Evolutionary conservation across 148 eudicot genomes (phyloP), one percentile per base, ranked within the genome.

Genomic region (Vaccinium corymbosum): DNA sequence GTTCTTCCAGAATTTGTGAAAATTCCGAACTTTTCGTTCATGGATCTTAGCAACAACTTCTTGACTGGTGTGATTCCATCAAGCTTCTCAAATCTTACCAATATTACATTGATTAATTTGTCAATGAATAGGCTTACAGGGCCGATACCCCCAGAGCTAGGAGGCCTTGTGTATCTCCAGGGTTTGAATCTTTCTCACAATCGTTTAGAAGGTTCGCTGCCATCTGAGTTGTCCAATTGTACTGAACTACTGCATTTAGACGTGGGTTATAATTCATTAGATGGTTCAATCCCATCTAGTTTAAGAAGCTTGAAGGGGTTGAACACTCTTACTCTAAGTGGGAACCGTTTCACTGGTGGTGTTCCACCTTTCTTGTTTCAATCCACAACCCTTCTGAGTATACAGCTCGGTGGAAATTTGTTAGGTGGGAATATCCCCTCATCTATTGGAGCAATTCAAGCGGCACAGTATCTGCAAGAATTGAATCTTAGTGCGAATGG

Each of bases 401-500:
- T 95, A 85, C 91, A 89, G 78, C 91, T 94, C 59, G 95, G 94
- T 75, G 92, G 86, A 56, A 94, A 93, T 87, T 35, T 48, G 17
- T 85, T 94, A 20, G 93, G 91, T 81, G 97, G 98, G 83, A 11
- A 79, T 3, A 91, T 94, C 70, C 94, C 96, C 75, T 84, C 89
- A 55, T 85, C 90, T 1, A 85, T 92, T 46, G 86, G 89, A 84
- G 85, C 87, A 81, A 85, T 91, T 51, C 86, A 88, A 83, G 85
- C 87, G 80, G 85, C 84, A 27, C 87, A 85, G 61, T 89, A 81
- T 80, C 83, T 95, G 83, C 88, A 86, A 71, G 79, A 72, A 72
- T 85, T 94, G 86, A 88, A 93, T 88, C 89, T 94, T 17, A 92
- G 97, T 72, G 82, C 73, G 55, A 93, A 92, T 76, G 90, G 88